Conservation (phyloP, 2,329 filamentous ascomycete genomes). For the Mollisiaceae sp. region DNA sequence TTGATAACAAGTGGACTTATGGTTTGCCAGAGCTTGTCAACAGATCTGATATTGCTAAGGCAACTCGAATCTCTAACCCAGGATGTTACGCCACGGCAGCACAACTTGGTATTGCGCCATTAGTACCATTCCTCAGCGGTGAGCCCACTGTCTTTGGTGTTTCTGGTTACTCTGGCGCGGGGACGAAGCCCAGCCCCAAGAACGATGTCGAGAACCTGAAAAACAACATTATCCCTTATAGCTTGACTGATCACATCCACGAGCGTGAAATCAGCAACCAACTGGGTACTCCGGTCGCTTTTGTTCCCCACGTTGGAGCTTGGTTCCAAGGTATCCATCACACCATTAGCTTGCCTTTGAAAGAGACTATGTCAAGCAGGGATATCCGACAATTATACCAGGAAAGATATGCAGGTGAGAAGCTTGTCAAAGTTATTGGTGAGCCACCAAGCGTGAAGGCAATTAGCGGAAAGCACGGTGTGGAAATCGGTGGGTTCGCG, state of each 20-base stretch:
- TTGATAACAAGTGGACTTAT: conserved; percentile 85
- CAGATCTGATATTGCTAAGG: conserved; percentile 75
- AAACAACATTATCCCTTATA: conserved; percentile 91
- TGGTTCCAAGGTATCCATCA: conserved; percentile 98
- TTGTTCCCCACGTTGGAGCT: conserved; percentile 91
- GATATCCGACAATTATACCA: conserved; percentile 96
- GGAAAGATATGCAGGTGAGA: conserved; percentile 94
- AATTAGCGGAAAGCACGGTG: conserved; percentile 83
- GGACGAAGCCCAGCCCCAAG: conserved; percentile 92
- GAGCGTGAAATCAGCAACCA: conserved; percentile 87
- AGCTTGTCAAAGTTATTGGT: conserved; percentile 89
- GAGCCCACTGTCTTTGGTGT: conserved; percentile 87
- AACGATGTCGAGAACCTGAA: conserved; percentile 85
- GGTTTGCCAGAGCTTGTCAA: conserved; percentile 85
- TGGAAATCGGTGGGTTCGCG: conserved; percentile 95
- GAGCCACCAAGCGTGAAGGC: conserved; percentile 85
- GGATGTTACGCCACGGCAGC: conserved; percentile 95
- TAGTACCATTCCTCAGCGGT: conserved; percentile 76
- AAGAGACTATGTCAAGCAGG: conserved; percentile 83
- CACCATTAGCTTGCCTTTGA: conserved; percentile 88
- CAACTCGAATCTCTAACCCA: conserved; percentile 87
- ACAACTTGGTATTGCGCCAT: conserved; percentile 84
- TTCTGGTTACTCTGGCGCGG: conserved; percentile 92
- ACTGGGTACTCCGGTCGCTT: conserved; percentile 75
- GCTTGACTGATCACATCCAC: conserved; percentile 91